Evolutionary conservation across 192 early-diverging fungal genomes (phyloP).

Genomic region (Paraglomus occultum): DNA sequence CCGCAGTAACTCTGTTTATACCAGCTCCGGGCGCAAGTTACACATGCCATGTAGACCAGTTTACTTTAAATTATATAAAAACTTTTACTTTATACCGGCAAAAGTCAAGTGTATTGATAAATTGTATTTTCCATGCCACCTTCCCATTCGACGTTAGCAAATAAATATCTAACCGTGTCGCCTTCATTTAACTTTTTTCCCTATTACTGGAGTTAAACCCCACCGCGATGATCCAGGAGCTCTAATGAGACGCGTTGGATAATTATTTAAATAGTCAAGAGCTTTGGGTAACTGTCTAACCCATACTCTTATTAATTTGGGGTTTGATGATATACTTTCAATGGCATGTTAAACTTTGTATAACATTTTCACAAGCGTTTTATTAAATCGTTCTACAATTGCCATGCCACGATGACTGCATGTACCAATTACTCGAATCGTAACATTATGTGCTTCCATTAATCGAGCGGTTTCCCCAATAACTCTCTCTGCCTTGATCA

Average conservation of each 20-base stretch:
- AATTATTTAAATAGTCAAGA: conserved; percentile 6
- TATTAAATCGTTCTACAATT: conserved; percentile 18
- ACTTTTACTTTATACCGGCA: too few relatives aligned
- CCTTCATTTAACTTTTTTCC: too few relatives aligned
- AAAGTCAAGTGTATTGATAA: too few relatives aligned
- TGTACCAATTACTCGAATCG: conserved; percentile 11
- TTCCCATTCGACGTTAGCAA: too few relatives aligned
- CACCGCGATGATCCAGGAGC: conserved; percentile 13
- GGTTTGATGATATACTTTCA: conserved; percentile 13
- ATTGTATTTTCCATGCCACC: too few relatives aligned
- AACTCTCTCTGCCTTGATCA: neutral
- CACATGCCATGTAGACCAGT: too few relatives aligned
- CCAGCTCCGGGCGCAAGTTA: too few relatives aligned
- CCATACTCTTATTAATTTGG: conserved; percentile 17
- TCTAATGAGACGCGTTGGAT: conserved; percentile 14
- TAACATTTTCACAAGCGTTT: conserved; percentile 3
- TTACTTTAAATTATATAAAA: too few relatives aligned
- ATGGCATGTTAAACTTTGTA: neutral
- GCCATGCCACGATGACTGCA: conserved; percentile 3
- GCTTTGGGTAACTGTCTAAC: conserved; percentile 14
- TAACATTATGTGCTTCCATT: conserved; percentile 17
- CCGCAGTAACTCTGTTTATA: too few relatives aligned
- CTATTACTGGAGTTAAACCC: conserved; percentile 13
- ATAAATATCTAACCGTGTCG: too few relatives aligned
- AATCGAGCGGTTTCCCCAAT: neutral